phyloP scores from a whole-genome alignment of 2,329 filamentous ascomycete genomes.

The Phaeomoniella chlamydospora region DNA sequence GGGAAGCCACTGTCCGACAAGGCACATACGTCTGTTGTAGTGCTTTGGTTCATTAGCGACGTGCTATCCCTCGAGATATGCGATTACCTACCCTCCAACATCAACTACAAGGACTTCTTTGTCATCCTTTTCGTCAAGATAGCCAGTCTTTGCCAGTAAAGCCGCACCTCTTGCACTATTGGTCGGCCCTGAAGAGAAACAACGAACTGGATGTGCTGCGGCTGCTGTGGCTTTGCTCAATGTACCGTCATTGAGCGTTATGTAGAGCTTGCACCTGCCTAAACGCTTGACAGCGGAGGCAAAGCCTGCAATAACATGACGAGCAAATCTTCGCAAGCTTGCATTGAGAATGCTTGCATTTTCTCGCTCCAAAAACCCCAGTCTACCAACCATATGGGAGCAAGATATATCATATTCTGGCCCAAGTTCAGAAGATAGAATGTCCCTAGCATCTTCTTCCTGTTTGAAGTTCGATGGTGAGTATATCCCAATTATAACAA shows the following conservation, averaged over 20 bases:
- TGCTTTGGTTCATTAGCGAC: too few species aligned
- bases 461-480: slow-evolving; percentile 30
- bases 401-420: slow-evolving; percentile 21
- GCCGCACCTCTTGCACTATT: slow-evolving; percentile 51
- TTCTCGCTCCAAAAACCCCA: slow-evolving; percentile 41
- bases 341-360: slow-evolving; percentile 53
- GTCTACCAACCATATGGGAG: slow-evolving; percentile 29
- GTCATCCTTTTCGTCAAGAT: slow-evolving; percentile 4
- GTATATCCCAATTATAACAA: slow-evolving; percentile 32
- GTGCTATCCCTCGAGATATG: too few species aligned
- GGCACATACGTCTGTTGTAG: slow-evolving; percentile 45
- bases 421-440: slow-evolving; percentile 19
- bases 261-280: slow-evolving; percentile 38
- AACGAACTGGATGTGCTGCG: slow-evolving; percentile 42
- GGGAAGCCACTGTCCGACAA: slow-evolving; percentile 45
- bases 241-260: slow-evolving; percentile 52
- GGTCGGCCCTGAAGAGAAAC: slow-evolving; percentile 48
- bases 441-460: slow-evolving; percentile 27
- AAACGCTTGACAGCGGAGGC: slow-evolving; percentile 35
- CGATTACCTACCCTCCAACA: slow-evolving; percentile 44
- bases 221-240: slow-evolving; percentile 40
- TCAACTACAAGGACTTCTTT: too few species aligned
- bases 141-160: slow-evolving; percentile 31
- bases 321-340: slow-evolving; percentile 43
- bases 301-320: slow-evolving; percentile 42